Base-by-base conservation (phyloP, 352 stramenopile species). In the Pythium utonaiense region DNA sequence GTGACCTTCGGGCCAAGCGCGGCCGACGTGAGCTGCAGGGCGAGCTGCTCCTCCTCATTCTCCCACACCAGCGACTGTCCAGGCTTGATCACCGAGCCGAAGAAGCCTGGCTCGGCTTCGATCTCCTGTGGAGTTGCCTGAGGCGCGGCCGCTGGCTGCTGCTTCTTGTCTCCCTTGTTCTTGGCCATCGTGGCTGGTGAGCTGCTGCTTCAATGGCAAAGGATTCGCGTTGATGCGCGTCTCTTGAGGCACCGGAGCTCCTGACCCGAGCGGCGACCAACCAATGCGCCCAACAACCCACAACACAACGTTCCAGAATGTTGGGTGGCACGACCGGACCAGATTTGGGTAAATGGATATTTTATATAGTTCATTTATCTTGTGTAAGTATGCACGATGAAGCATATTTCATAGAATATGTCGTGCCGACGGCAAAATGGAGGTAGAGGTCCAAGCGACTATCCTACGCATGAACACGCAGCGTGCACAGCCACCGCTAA, bases 41-140 rank as follows among this genome's bases (percentile, higher is more conserved):
- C 78, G 53, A 93, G 83, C 50, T 93, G 83, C 60, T 91, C 80
- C 24, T 80, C 69, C 41, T 90, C 75, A 59, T 93, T 93, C 14
- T 67, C 31, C 80, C 78, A 91, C 27, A 77, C 62, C 17, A 95
- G 83, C 57, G 74, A 66, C 41, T 87, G 75, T 25, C 82, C 81
- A 33, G 85, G 78, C 67, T 75, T 71, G 47, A 95, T 65, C 36
- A 78, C 75, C 45, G 88, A 67, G 63, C 85, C 83, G 47, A 95
- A 91, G 80, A 93, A 95, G 30, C 85, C 85, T 7, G 85, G 83
- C 52, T 85, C 74, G 14, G 75, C 66, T 36, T 56, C 69, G 60
- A 92, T 73, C 64, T 87, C 74, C 19, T 38, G 33, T 21, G 62
- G 57, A 22, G 38, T 28, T 19, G 28, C 57, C 27, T 60, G 42